Evolutionary conservation across 1,139 yeast species (phyloP), one percentile per base, ranked within the genome.

Genomic region (Debaryomyces psychrophilus): DNA sequence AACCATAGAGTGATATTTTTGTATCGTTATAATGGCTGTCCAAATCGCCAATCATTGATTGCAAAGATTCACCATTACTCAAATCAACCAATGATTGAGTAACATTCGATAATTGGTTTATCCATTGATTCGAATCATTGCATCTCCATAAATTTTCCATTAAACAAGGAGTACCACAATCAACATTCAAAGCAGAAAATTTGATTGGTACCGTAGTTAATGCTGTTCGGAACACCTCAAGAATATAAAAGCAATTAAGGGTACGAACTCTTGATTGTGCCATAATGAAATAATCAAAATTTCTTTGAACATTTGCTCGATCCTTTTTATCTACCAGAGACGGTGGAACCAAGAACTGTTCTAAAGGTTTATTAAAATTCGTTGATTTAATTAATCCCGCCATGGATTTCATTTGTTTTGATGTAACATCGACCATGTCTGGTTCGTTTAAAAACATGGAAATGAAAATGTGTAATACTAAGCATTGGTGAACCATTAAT

Each of bases 251-350:
- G 3, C 86, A 85, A 57, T 88, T 95, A 58, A 92, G 79, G 0
- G 97, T 89, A 58, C 97, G 77, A 45, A 90, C 88, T 56, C 97
- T 77, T 34, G 93, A 83, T 67, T 92, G 97, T 0, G 90, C 87
- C 60, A 79, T 71, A 31, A 90, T 75, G 58, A 90, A 92, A 63
- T 88, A 88, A 46, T 85, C 83, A 71, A 83, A 87, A 57, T 83
- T 82, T 38, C 65, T 57, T 54, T 65, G 67, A 27, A 71, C 64
- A 34, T 59, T 60, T 25, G 54, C 53, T 22, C 71, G 61, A 44
- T 65, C 63, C 47, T 65, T 62, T 53, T 71, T 61, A 25, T 63
- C 68, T 42, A 64, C 64, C 11, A 65, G 58, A 4, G 73, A 70
- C 2, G 92, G 90, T 8, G 90, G 90, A 4, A 79, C 69, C 31